Base-by-base conservation (phyloP, 805 yeast species). In the Yarrowia sp. region DNA sequence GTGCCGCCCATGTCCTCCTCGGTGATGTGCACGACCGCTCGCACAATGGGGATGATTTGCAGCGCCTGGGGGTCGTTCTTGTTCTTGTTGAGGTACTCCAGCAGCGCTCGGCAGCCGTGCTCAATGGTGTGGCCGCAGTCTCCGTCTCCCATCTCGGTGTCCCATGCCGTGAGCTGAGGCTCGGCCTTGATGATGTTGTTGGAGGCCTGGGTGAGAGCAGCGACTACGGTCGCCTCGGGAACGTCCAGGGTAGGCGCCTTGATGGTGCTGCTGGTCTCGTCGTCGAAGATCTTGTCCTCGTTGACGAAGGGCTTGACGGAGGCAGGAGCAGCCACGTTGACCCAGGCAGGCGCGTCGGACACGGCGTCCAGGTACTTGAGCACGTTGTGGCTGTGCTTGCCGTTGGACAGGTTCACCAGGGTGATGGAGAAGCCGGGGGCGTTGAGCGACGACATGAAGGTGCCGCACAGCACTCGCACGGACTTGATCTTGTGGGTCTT, bases 1-100 rank as follows among this genome's bases (percentile, higher is more conserved):
- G 98, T 94, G 65, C 98, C 98, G 65, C 98, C 98, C 98, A 94
- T 94, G 13, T 86, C 86, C 66, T 86, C 86, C 76, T 93, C 98
- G 2, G 97, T 91, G 63, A 93, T 83, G 71, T 85, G 85, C n/a
- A 87, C 81, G 53, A 91, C 76, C 0, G 89, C 85, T 13, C 55
- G 36, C 63, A 86, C 82, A 13, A 58, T 58, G 17, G 64, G 64
- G 8, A 77, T 75, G 34, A 82, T 79, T 9, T 81, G 79, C 52
- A 91, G 78, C 17, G 86, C 85, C n/a, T 82, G 79, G 40, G 64
- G 40, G 12, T 42, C 19, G 49, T 8, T 19, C 64, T 58, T 42
- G 64, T 77, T 76, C 34, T 82, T 79, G 12, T 81, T 79, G 56
- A 91, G 78, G 30, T 86, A 85, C 15, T 82, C 79, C 46, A 86